Base-by-base conservation (phyloP, 2,329 filamentous ascomycete genomes). In the Elsinoe necatrix region DNA sequence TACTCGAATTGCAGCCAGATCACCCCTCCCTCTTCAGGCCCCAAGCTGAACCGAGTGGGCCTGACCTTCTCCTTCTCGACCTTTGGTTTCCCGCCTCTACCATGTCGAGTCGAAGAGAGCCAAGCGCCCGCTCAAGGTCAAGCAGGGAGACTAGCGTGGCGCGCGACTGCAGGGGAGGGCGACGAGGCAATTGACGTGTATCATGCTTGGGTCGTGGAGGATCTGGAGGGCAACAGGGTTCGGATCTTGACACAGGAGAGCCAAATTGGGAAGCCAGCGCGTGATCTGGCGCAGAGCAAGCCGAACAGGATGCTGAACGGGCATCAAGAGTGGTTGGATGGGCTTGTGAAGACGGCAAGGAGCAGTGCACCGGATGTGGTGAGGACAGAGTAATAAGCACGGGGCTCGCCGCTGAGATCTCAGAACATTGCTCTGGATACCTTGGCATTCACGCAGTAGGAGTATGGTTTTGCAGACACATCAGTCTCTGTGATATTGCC, bases 241-340 rank as follows among this genome's bases (percentile, higher is more conserved):
- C 62, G 69, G 37, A 64, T 71, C 2, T 27, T 71, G 56, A 71
- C 69, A 43, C 68, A 69, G 59, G 69, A 71, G 60, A 67, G 64
- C 57, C 68, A 70, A 56, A 68, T 64, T 57, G 68, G 68, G 2
- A 58, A 60, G 52, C 58, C 66, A 0, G 67, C 67, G 20, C 61
- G 58, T 41, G 61, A 67, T 11, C 61, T 65, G 59, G 62, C 61
- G 37, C 59, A 23, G 14, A 57, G 61, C 52, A 69, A 66, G 59
- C 69, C 69, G 41, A 69, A 71, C 57, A 60, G 60, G 35, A 69
- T 71, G 68, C 57, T 71, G n/a, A 47, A 68, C 20, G 69, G 68
- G 4, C 69, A 70, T 57, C 68, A 70, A 58, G 68, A 71, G 54
- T 70, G 69, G 68, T 55, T 69, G 50, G 68, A 71, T 54, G 68